These are phyloP conservation scores for Chondrostereum purpureum DNA, from an alignment of 1,284 basidiomycete species.

Conservation along the genomic window DNA sequence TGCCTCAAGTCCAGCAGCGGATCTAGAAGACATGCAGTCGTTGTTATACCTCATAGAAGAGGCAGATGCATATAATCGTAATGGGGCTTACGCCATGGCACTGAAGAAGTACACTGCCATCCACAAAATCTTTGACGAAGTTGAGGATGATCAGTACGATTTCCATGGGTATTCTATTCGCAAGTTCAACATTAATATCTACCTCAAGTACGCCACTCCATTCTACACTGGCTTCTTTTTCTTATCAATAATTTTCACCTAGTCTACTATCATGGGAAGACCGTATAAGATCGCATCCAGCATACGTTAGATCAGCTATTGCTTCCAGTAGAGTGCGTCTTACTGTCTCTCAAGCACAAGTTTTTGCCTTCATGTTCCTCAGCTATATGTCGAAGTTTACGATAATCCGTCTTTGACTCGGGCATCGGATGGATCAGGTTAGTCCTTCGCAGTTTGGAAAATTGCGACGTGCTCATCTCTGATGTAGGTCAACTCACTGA, in stretches of 20 bases:
- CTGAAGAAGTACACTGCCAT: slow-evolving; percentile 84
- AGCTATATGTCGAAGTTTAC: slow-evolving; percentile 73
- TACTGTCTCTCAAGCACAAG: not conserved
- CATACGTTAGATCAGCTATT: slow-evolving; percentile 72
- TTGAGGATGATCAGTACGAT: slow-evolving; percentile 97
- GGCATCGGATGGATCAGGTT: too few species aligned
- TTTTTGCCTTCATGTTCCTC: slow-evolving; percentile 5
- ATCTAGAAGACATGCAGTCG: slow-evolving; percentile 96
- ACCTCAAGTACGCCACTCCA: slow-evolving; percentile 58
- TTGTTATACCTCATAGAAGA: slow-evolving; percentile 84
- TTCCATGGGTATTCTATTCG: slow-evolving; percentile 96
- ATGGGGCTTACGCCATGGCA: slow-evolving; percentile 71
- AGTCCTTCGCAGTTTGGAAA: too few species aligned
- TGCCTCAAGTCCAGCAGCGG: slow-evolving; percentile 66
- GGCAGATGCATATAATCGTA: slow-evolving; percentile 63
- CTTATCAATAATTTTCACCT: slow-evolving; percentile 6
- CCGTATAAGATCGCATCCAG: slow-evolving; percentile 65
- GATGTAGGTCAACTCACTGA: slow-evolving; percentile 52
- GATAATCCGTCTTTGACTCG: slow-evolving; percentile 70
- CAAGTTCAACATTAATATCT: slow-evolving; percentile 83
- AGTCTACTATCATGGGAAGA: slow-evolving; percentile 86
- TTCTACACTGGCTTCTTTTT: slow-evolving; percentile 4
- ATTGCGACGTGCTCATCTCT: slow-evolving; percentile 4
- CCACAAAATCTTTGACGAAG: slow-evolving; percentile 72
- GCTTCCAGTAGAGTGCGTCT: slow-evolving; percentile 54